Percentiles rank a stretch among this genome's conserved stretches.
These are phyloP conservation scores for Mycena citricolor DNA, from an alignment of 1,284 basidiomycete genomes.

Conservation along the genomic window DNA sequence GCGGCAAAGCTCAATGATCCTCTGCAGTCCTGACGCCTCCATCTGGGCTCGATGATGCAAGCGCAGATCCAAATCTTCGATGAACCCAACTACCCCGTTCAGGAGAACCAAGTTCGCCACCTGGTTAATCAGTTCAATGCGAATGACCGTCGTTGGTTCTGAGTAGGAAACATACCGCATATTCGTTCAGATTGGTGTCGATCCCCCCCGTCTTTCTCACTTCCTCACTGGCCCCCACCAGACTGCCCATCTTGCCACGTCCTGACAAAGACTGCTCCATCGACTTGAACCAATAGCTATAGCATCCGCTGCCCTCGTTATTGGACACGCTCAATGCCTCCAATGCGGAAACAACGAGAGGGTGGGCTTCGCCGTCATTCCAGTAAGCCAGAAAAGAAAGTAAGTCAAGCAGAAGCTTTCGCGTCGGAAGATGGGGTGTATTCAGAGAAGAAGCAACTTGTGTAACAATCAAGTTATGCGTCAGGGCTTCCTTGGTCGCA, in stretches of 20 bases:
- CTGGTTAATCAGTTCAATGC: slow-evolving; percentile 36
- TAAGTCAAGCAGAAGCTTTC: slow-evolving; percentile 82
- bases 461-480: slow-evolving; percentile 76
- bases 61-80: slow-evolving; percentile 80
- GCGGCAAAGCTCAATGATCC: slow-evolving; percentile 73
- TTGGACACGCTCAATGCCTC: slow-evolving; percentile 68
- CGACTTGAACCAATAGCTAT: slow-evolving; percentile 89
- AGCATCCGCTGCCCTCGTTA: slow-evolving; percentile 60
- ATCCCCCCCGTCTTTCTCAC: slow-evolving; percentile 67
- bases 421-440: slow-evolving; percentile 78
- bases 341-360: slow-evolving; percentile 61
- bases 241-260: slow-evolving; percentile 91
- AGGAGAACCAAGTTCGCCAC: slow-evolving; percentile 71
- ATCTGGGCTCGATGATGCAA: slow-evolving; percentile 86
- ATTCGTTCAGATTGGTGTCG: slow-evolving; percentile 76
- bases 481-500: slow-evolving; percentile 78
- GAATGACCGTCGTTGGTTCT: slow-evolving; percentile 20
- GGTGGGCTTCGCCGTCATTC: slow-evolving; percentile 51
- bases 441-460: slow-evolving; percentile 86
- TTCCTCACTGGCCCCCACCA: slow-evolving; percentile 93
- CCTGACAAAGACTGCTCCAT: slow-evolving; percentile 80
- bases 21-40: slow-evolving; percentile 81
- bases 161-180: slow-evolving; percentile 62
- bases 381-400: slow-evolving; percentile 66
- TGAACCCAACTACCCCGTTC: slow-evolving; percentile 58